Evolutionary conservation across 345 rosid genomes (phyloP).

Genomic region (Salix purpurea): DNA sequence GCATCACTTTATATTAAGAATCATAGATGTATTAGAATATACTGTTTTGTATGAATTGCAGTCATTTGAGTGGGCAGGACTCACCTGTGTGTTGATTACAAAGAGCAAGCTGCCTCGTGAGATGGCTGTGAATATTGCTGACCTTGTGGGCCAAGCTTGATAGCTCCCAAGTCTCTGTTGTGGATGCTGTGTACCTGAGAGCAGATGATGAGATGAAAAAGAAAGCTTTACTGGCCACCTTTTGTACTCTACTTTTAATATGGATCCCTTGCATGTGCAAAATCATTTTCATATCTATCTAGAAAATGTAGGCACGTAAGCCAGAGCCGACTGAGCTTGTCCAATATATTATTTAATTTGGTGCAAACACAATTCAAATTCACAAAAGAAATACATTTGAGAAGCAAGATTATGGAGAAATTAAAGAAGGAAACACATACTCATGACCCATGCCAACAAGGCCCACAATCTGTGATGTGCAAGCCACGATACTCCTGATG

Average conservation of each 20-base stretch:
- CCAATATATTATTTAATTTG: neutral
- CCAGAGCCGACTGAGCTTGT: neutral
- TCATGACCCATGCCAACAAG: slow-evolving; percentile 42
- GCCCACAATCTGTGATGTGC: slow-evolving; percentile 37
- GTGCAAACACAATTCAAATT: neutral
- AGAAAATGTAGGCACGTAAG: neutral
- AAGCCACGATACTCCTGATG: slow-evolving; percentile 44
- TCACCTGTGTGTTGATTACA: slow-evolving; percentile 13
- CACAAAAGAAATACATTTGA: no score
- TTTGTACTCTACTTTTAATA: neutral
- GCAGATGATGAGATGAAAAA: neutral
- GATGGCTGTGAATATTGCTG: slow-evolving; percentile 19
- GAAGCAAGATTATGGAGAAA: neutral
- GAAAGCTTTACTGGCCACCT: neutral
- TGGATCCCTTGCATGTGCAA: neutral
- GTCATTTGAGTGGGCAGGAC: neutral
- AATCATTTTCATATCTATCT: neutral
- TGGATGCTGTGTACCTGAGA: slow-evolving; percentile 35
- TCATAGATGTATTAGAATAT: neutral
- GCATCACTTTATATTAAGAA: neutral
- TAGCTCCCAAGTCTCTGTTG: slow-evolving; percentile 67
- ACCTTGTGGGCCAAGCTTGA: slow-evolving; percentile 59
- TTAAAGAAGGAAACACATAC: slow-evolving; percentile 14
- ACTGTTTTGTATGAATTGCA: neutral
- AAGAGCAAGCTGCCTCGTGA: slow-evolving; percentile 29